Base-by-base conservation (phyloP, 257 asterid genomes). In the Asclepias syriaca region DNA sequence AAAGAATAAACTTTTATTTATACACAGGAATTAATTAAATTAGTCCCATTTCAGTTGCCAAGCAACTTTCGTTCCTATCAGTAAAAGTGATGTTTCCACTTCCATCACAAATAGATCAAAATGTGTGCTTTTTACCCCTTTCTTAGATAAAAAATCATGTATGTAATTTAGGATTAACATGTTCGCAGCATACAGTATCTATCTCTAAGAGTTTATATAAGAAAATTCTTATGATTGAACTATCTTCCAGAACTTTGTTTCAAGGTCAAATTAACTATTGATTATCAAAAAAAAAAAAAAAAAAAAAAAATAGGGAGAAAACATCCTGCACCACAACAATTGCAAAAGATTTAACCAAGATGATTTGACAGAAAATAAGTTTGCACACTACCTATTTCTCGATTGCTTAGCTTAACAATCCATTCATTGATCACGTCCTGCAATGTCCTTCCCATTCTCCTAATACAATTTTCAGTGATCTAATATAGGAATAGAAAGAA, bases 371-470 rank as follows among this genome's bases (percentile, higher is more conserved):
- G n/a, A 12, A 24, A 12, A 59, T 34, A 32, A 8, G n/a, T 64
- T 64, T 64, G 50, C 8, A 16, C 14, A 6, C 77, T 86, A 89
- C 99, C 99, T 77, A 91, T 61, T 85, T 91, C 93, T 66, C 90
- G 81, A 78, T 88, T 86, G 74, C 84, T 75, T 86, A 88, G 45
- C 84, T 86, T 89, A 65, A 73, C 66, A 73, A 86, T 74, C 97
- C 96, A 91, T 68, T 91, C 95, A 29, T 89, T 83, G 76, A 94
- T 78, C 79, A 94, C 95, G 77, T 92, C 97, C 75, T 91, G 98
- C 89, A 91, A 65, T 37, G 97, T 58, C 73, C 69, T 84, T 75
- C 93, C 96, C 92, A 83, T 85, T 81, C 81, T 87, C 78, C 90
- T 82, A 69, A 94, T 81, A 78, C 96, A 90, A 79, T 77, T 90